Conservation (phyloP, 768 basidiomycete genomes). For the Cytidiella melzeri region DNA sequence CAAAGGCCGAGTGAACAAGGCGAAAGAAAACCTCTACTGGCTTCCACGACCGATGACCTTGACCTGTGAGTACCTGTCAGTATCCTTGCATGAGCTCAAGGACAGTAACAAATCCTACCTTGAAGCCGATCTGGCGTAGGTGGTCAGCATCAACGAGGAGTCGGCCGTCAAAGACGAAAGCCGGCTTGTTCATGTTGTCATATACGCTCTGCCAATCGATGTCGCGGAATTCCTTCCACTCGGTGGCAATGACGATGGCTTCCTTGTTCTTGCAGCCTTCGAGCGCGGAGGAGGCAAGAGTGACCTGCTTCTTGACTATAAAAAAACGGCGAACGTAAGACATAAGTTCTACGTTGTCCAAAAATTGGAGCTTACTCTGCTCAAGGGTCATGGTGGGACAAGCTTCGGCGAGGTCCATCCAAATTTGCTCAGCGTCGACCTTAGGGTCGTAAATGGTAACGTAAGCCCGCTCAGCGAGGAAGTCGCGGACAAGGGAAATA, state of each 20-base stretch:
- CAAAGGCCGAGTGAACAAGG: conserved; percentile 14
- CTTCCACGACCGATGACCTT: conserved; percentile 52
- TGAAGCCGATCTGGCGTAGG: conserved; percentile 87
- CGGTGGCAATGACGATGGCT: conserved; percentile 93
- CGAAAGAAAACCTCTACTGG: background rate
- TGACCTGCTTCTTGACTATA: conserved; percentile 84
- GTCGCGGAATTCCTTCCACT: conserved; percentile 94
- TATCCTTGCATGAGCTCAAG: background rate
- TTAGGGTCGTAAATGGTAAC: conserved; percentile 92
- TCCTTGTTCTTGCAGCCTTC: conserved; percentile 88
- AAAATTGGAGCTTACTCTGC: conserved; percentile 42
- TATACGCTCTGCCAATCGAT: conserved; percentile 91
- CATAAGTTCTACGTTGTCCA: conserved; percentile 3
- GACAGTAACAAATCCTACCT: conserved; percentile 35
- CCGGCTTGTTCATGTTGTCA: conserved; percentile 91
- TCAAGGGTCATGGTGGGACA: conserved; percentile 58
- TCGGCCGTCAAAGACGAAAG: conserved; percentile 94
- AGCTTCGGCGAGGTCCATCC: conserved; percentile 69
- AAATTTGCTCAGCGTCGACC: conserved; percentile 82
- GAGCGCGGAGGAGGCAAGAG: conserved; percentile 66
- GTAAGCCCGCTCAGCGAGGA: conserved; percentile 81
- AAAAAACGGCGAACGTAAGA: background rate
- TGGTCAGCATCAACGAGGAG: conserved; percentile 78
- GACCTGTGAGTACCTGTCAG: conserved; percentile 32
- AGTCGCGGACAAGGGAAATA: conserved; percentile 91